Evolutionary conservation across 2,329 filamentous ascomycete species (phyloP).

Genomic region (Fusarium tjaetaba): DNA sequence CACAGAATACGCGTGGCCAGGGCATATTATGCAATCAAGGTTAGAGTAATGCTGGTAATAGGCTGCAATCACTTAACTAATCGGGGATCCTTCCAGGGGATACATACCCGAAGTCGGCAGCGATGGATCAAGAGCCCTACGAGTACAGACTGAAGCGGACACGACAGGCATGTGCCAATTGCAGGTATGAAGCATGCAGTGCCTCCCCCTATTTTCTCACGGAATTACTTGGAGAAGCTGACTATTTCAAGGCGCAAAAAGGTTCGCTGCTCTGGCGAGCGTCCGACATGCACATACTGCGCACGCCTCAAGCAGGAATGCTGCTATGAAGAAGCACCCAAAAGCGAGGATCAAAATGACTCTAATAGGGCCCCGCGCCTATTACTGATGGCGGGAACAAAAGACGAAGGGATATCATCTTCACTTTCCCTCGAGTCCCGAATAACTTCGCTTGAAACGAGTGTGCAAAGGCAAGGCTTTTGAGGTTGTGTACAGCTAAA

Average conservation of each 20-base stretch:
- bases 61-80: background rate
- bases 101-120: background rate
- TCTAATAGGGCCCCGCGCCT: background rate
- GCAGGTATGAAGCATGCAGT: background rate
- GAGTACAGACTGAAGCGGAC: background rate
- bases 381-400: background rate
- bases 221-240: background rate
- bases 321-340: background rate
- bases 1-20: background rate
- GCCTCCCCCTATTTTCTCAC: background rate
- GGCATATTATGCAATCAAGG: background rate
- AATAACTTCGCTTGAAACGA: background rate
- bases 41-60: background rate
- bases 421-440: background rate
- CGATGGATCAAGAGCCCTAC: background rate
- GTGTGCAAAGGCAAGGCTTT: background rate
- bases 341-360: background rate
- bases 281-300: background rate
- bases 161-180: background rate
- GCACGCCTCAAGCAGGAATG: background rate
- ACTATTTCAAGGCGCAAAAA: background rate
- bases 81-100: background rate
- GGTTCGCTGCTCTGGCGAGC: background rate
- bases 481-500: background rate
- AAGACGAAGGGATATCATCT: background rate